Conservation (phyloP, 495 filamentous ascomycete genomes). For the Penicillium arizonense region DNA sequence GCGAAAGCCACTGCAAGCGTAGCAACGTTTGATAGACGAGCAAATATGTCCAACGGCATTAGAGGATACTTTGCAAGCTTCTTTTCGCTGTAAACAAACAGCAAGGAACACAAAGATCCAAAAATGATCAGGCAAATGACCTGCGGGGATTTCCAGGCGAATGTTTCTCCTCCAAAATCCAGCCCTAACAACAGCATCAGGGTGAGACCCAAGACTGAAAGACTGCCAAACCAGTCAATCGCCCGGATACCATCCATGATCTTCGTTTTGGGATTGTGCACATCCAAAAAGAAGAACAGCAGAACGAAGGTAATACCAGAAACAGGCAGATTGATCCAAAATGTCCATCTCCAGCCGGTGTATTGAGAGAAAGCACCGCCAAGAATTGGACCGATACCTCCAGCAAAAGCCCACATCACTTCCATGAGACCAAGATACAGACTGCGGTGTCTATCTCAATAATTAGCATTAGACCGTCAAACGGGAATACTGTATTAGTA, state of each 20-base stretch:
- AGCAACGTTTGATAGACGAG: conserved; percentile 55
- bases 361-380: conserved; percentile 65
- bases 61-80: conserved; percentile 71
- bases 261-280: conserved; percentile 58
- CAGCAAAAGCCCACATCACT: conserved; percentile 56
- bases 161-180: conserved; percentile 69
- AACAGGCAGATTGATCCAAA: conserved; percentile 72
- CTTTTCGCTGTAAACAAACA: conserved; percentile 70
- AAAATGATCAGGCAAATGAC: conserved; percentile 79
- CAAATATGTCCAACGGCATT: conserved; percentile 71
- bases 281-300: conserved; percentile 57
- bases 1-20: conserved; percentile 52
- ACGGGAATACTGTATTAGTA: background rate
- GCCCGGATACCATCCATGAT: conserved; percentile 65
- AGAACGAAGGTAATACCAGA: conserved; percentile 54
- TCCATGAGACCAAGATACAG: conserved; percentile 55
- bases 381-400: conserved; percentile 62
- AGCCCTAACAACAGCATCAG: conserved; percentile 77
- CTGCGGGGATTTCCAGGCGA: conserved; percentile 70
- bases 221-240: conserved; percentile 73
- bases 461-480: conserved; percentile 2
- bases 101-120: conserved; percentile 56
- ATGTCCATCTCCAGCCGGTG: conserved; percentile 66
- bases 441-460: conserved; percentile 37
- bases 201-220: conserved; percentile 67